These are phyloP conservation scores for Metschnikowia gelsemii DNA, from an alignment of 805 yeast species.

Conservation along the genomic window DNA sequence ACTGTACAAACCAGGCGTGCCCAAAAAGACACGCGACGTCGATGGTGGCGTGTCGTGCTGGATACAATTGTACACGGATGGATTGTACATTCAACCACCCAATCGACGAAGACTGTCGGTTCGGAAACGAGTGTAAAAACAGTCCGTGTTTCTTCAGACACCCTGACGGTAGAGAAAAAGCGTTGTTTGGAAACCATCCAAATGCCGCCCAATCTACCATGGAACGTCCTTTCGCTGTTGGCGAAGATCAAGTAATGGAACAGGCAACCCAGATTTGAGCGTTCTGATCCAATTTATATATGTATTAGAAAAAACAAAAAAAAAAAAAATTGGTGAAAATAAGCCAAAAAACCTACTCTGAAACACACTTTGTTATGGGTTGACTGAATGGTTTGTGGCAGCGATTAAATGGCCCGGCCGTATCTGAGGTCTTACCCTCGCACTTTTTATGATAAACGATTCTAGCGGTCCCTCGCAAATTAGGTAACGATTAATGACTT, in stretches of 20 bases:
- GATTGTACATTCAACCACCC: slow-evolving; percentile 88
- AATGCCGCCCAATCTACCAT: slow-evolving; percentile 36
- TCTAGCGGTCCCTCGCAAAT: background rate
- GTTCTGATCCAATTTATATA: slow-evolving; percentile 6
- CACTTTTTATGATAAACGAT: too few species aligned
- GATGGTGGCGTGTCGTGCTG: slow-evolving; percentile 75
- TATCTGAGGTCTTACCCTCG: too few species aligned
- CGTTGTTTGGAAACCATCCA: slow-evolving; percentile 22
- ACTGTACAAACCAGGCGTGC: slow-evolving; percentile 77
- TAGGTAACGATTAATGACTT: background rate
- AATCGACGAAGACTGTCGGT: slow-evolving; percentile 73
- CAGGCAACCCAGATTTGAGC: slow-evolving; percentile 50
- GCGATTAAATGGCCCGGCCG: too few species aligned
- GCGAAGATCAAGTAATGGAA: slow-evolving; percentile 71
- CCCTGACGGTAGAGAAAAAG: slow-evolving; percentile 66
- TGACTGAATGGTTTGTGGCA: too few species aligned
- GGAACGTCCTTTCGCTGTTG: slow-evolving; percentile 72
- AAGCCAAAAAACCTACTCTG: slow-evolving; percentile 3
- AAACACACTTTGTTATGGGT: too few species aligned
- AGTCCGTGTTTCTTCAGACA: slow-evolving; percentile 71
- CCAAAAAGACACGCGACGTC: slow-evolving; percentile 82
- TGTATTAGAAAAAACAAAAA: slow-evolving; percentile 15
- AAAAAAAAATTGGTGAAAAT: slow-evolving; percentile 11
- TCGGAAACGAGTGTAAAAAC: slow-evolving; percentile 73
- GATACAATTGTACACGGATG: slow-evolving; percentile 70